These are phyloP conservation scores for Metarhizium robertsii DNA, from an alignment of 2,329 filamentous ascomycete species.

Conservation along the genomic window DNA sequence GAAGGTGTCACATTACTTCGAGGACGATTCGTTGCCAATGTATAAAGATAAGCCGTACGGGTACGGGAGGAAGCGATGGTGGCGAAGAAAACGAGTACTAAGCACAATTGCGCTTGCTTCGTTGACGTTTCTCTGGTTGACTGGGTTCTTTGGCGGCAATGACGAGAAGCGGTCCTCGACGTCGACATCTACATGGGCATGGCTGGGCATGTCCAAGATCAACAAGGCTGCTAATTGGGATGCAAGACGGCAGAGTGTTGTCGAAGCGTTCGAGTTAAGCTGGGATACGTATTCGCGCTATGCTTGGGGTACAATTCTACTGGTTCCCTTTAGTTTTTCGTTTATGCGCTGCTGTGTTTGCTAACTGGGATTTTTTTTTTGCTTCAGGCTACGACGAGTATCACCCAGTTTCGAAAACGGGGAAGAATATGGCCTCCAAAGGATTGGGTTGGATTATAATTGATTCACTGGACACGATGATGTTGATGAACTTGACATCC, in stretches of 20 bases:
- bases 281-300: constrained; percentile 91
- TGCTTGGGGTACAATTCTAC: constrained; percentile 69
- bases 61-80: constrained; percentile 50
- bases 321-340: not conserved
- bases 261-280: constrained; percentile 81
- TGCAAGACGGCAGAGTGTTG: constrained; percentile 68
- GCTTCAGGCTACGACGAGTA: constrained; percentile 72
- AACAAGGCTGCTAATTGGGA: constrained; percentile 58
- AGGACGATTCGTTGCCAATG: constrained; percentile 62
- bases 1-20: constrained; percentile 56
- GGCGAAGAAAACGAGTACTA: constrained; percentile 54
- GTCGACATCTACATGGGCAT: constrained; percentile 38
- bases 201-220: constrained; percentile 43
- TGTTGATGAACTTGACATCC: constrained; percentile 93
- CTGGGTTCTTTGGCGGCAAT: constrained; percentile 45
- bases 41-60: constrained; percentile 98
- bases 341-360: not conserved
- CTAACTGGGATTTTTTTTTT: constrained; percentile 15
- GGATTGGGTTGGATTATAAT: constrained; percentile 98
- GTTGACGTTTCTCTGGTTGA: constrained; percentile 58
- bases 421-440: constrained; percentile 74
- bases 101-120: constrained; percentile 42
- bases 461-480: constrained; percentile 90
- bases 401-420: constrained; percentile 69
- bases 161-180: constrained; percentile 23